Base-by-base conservation (phyloP, 2,329 filamentous ascomycete genomes). In the Ceratocystis cubensis region DNA sequence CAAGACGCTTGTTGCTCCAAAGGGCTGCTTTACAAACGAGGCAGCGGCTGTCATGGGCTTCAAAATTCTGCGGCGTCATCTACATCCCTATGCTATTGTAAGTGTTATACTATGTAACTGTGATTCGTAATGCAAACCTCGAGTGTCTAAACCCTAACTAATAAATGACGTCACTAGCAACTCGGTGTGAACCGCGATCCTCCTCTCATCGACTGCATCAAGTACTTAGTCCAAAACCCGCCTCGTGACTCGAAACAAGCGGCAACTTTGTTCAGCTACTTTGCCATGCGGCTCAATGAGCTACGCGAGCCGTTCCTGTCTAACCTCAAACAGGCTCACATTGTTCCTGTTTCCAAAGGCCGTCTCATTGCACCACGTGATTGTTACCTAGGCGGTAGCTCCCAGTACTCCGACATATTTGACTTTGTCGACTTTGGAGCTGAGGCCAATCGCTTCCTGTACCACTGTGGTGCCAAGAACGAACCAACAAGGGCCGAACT, bases 341-440 rank as follows among this genome's bases (percentile, higher is more conserved):
- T 96, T 66, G 85, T 96, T 1, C 92, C 92, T 0, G 81, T 94
- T 10, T 71, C 62, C 17, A 68, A 63, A 30, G 66, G 65, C 15
- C 66, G 66, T 15, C 61, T 66, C 15, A 64, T 64, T 28, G 48
- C 66, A 13, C 69, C 69, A 1, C 65, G 50, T 13, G 65, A 68
- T 22, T 70, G 69, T 69, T 99, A 96, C 74, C 80, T 99, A 1
- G 94, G 94, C 7, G 86, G 70, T 33, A 85, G 82, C 5, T 74
- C 77, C 1, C 81, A 80, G 6, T 99, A 95, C 72, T 88, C 85
- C 10, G 89, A 96, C 41, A 95, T 99, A 41, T 96, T 99, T 70
- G 91, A 97, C 73, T 99, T 96, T 75, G 92, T 97, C 15, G 89
- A 97, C 73, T 99, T 96, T 76, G 91, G 93, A 0, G 78, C 81